Base-by-base conservation (phyloP, 208 protist genomes). In the Wallacemonas rigidus region DNA sequence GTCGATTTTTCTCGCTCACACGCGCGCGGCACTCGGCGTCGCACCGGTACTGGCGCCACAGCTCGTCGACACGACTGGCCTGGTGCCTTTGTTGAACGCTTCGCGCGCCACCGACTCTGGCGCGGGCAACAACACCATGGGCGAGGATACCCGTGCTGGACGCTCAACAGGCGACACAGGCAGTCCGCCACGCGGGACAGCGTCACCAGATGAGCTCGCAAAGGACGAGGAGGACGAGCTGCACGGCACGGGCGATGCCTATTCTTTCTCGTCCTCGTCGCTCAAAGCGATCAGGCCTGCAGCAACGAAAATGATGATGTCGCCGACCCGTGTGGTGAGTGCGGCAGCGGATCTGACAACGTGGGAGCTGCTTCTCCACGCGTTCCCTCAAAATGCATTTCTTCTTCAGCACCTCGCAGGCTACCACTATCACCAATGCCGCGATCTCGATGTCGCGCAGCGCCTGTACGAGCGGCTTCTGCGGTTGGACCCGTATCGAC, bases 381-480 rank as follows among this genome's bases (percentile, higher is more conserved):
- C 76, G 41, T 96, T 96, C 77, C 91, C 91, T 5, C 67, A 74
- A 35, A 92, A 80, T 65, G 67, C 77, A 35, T 96, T 89, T 69
- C 64, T 98, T 11, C 58, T 88, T 3, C 68, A 85, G 2, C 95
- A 98, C 63, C 80, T 90, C 6, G 97, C 97, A 1, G 80, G 91
- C 57, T 92, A 83, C 63, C 79, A 82, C 55, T 92, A 98, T 72
- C 97, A 98, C 79, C 90, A 98, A 45, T 74, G 89, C 72, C 90
- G 93, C 60, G 88, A 93, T 41, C 85, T 95, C 17, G 87, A 91
- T 50, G 75, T 76, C 56, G 91, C 90, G 14, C 86, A 97, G 73
- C 77, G 76, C 38, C 71, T 98, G 38, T 98, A 98, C 76, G 90
- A 97, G 81, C 62, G 76, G n/a, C 67, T 99, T 3, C 86, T 88